A percentile compares a stretch with the other conserved stretches of the same genome.
These are phyloP conservation scores for Astragalus glycyphyllos DNA, from an alignment of 306 rosid species.

Conservation along the genomic window DNA sequence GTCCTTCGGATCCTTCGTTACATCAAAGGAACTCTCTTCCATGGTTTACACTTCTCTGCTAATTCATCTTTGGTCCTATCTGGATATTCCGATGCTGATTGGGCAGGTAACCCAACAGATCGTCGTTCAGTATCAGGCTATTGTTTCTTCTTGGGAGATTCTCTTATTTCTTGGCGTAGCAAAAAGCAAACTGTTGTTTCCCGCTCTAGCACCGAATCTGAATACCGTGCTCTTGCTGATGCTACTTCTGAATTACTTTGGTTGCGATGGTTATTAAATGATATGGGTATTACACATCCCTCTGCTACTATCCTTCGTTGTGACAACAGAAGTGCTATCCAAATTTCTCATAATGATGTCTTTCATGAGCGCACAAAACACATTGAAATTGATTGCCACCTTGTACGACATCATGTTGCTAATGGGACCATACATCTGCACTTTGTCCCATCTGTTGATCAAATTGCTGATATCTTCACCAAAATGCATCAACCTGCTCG, in stretches of 20 bases:
- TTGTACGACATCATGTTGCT: neutral
- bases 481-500: neutral
- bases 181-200: neutral
- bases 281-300: neutral
- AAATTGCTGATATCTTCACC: neutral
- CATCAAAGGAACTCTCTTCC: neutral
- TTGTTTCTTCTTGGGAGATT: neutral
- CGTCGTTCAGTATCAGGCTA: neutral
- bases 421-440: neutral
- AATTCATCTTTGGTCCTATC: neutral
- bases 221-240: neutral
- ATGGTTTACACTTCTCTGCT: neutral
- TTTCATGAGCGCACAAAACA: neutral
- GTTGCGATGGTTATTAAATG: neutral
- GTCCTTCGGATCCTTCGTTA: neutral
- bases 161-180: neutral
- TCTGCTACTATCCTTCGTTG: too few relatives aligned
- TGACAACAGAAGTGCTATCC: too few relatives aligned
- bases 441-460: neutral
- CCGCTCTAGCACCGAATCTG: neutral
- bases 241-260: slow-evolving; percentile 3
- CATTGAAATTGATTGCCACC: slow-evolving; percentile 7
- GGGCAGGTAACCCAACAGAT: too few relatives aligned
- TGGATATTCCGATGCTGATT: too few relatives aligned
- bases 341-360: too few relatives aligned